phyloP scores from a whole-genome alignment of 192 early-diverging fungal species.

The Entrophospora sp. region DNA sequence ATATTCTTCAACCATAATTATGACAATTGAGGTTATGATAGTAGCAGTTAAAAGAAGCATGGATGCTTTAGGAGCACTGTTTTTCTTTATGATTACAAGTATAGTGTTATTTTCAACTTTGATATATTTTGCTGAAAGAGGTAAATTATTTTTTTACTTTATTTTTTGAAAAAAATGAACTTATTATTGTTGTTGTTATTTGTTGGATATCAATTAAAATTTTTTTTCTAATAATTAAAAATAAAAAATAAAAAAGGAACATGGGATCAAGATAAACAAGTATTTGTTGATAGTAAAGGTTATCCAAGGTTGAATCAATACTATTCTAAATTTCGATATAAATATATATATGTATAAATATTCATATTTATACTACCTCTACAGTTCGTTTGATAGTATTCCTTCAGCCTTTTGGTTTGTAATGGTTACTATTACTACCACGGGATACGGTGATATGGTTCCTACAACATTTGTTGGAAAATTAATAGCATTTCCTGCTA shows the following conservation, averaged over 20 bases:
- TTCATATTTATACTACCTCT: too few species aligned
- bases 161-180: neutral
- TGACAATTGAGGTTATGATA: constrained; percentile 81
- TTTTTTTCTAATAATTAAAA: too few species aligned
- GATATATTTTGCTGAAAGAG: constrained; percentile 77
- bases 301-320: constrained; percentile 44
- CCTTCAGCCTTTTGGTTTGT: constrained; percentile 72
- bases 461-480: constrained; percentile 74
- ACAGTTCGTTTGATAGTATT: constrained; percentile 67
- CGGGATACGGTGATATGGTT: constrained; percentile 73
- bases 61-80: constrained; percentile 63
- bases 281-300: constrained; percentile 58
- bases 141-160: constrained; percentile 21
- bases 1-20: constrained; percentile 69
- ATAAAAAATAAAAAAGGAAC: too few species aligned
- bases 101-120: constrained; percentile 66
- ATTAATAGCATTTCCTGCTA: constrained; percentile 69
- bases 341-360: too few species aligned
- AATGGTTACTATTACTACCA: constrained; percentile 72
- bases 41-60: constrained; percentile 64
- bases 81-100: constrained; percentile 65
- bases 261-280: constrained; percentile 57
- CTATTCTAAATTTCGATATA: too few species aligned
- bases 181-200: too few species aligned
- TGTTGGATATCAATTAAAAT: too few species aligned